Percentiles rank a stretch among this genome's conserved stretches.
These are phyloP conservation scores for Saccharomyces jurei DNA, from an alignment of 805 yeast genomes.

Conservation along the genomic window DNA sequence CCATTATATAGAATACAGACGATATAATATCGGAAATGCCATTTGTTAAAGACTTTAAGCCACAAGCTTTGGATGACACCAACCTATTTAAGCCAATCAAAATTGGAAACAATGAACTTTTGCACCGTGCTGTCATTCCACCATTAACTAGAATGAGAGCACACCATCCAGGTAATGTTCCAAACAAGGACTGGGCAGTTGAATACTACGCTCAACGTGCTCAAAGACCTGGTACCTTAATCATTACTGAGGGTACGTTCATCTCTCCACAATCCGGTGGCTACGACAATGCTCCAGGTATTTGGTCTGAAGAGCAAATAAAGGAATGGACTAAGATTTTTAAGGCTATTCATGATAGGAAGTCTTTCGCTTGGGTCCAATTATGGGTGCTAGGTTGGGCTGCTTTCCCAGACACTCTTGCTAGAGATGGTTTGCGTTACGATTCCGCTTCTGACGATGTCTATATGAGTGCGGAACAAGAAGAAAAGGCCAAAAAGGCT, in stretches of 20 bases:
- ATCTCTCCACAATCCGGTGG: constrained; percentile 39
- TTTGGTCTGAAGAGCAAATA: constrained; percentile 41
- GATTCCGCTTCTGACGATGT: constrained; percentile 35
- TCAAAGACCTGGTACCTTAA: constrained; percentile 45
- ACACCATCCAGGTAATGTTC: constrained; percentile 31
- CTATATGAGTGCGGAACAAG: constrained; percentile 30
- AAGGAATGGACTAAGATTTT: constrained; percentile 43
- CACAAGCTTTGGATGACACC: constrained; percentile 28
- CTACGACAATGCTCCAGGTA: constrained; percentile 42
- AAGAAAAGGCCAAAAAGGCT: constrained; percentile 30
- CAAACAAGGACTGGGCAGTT: constrained; percentile 38
- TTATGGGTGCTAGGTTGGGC: constrained; percentile 43
- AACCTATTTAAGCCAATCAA: constrained; percentile 39
- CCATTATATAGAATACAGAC: neutral
- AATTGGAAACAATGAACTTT: constrained; percentile 33
- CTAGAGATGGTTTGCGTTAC: constrained; percentile 32
- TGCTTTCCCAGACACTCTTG: constrained; percentile 34
- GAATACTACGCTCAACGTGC: constrained; percentile 54
- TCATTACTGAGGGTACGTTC: constrained; percentile 54
- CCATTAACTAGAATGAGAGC: constrained; percentile 43
- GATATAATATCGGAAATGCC: constrained; percentile 7
- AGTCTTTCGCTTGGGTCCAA: constrained; percentile 41
- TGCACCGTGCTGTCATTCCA: constrained; percentile 35
- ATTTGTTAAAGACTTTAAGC: constrained; percentile 20
- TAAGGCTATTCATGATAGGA: constrained; percentile 43